A percentile compares a stretch with the other conserved stretches of the same genome.
Evolutionary conservation across 2,329 filamentous ascomycete species (phyloP).

Genomic region (Xylaria sp.): DNA sequence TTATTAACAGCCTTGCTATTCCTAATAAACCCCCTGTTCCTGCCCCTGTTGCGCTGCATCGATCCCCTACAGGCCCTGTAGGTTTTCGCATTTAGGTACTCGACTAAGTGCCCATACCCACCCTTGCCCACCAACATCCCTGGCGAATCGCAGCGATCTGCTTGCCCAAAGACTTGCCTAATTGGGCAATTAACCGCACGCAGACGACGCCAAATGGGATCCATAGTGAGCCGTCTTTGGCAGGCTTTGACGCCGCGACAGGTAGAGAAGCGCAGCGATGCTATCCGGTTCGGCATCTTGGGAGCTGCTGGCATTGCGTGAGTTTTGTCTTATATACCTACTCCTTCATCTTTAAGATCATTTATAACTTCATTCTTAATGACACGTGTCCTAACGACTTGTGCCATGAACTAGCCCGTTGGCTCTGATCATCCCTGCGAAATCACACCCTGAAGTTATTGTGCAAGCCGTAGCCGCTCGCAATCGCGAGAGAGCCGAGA

Average conservation of each 20-base stretch:
- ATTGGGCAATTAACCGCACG: neutral
- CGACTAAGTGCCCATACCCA: neutral
- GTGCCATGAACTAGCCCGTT: neutral
- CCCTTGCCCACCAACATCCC: neutral
- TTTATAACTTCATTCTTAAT: neutral
- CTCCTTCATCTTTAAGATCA: too few relatives aligned
- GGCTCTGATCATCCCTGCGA: neutral
- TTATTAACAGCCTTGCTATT: too few relatives aligned
- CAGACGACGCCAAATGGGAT: neutral
- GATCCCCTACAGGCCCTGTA: too few relatives aligned
- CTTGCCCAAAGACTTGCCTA: neutral
- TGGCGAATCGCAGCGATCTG: neutral
- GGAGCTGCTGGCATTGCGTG: neutral
- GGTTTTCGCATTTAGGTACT: too few relatives aligned
- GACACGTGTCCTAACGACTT: neutral
- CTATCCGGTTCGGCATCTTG: neutral
- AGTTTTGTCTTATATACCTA: neutral
- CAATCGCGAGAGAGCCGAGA: neutral
- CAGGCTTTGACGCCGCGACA: neutral
- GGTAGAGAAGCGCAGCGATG: neutral
- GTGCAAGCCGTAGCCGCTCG: neutral
- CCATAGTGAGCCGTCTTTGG: neutral
- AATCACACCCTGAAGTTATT: neutral
- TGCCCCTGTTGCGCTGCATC: too few relatives aligned
- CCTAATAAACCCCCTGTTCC: too few relatives aligned